phyloP scores from a whole-genome alignment of 441 rosid species.

The Monsonia emarginata region DNA sequence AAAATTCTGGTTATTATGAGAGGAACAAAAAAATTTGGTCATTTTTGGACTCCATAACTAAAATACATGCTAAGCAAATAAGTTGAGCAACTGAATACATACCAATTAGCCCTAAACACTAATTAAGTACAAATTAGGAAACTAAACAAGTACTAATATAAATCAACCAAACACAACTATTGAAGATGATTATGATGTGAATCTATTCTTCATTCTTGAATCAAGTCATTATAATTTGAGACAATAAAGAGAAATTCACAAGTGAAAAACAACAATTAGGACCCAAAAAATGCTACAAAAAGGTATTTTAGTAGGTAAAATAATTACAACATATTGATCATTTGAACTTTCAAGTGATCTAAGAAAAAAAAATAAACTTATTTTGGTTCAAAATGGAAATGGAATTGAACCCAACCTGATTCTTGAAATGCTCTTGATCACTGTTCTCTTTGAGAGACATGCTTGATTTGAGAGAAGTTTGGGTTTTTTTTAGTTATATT shows the following conservation, averaged over 20 bases:
- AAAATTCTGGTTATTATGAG: conserved; percentile 9
- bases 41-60: too few relatives aligned
- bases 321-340: too few relatives aligned
- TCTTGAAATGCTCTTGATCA: neutral
- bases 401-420: neutral
- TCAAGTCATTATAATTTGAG: too few relatives aligned
- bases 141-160: neutral
- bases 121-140: too few relatives aligned
- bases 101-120: neutral
- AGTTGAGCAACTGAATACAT: neutral
- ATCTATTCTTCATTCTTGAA: neutral
- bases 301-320: neutral
- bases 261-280: neutral
- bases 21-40: neutral
- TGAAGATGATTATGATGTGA: neutral
- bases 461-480: neutral
- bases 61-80: too few relatives aligned
- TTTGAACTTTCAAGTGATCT: neutral
- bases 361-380: too few relatives aligned
- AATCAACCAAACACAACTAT: neutral
- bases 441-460: neutral
- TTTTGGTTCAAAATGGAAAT: too few relatives aligned
- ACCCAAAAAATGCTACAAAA: neutral
- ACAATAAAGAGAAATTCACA: neutral
- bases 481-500: too few relatives aligned